Percentiles rank a stretch among this genome's conserved stretches.
phyloP scores from a whole-genome alignment of 345 rosid species.

The Abelmoschus esculentus region DNA sequence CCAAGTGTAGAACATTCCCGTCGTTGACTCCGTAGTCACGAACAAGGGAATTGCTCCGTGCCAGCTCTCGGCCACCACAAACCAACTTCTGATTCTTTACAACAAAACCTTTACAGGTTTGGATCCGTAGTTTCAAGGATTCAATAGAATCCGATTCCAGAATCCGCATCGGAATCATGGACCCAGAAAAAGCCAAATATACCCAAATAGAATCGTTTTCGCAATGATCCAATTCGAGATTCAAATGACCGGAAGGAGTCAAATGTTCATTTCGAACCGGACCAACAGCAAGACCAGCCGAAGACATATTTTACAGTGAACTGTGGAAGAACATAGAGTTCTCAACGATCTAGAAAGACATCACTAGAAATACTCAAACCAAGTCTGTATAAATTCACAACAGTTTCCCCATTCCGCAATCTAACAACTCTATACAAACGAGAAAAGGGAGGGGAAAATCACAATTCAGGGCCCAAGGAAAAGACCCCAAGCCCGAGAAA shows the following conservation, averaged over 20 bases:
- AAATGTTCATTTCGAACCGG: constrained; percentile 31
- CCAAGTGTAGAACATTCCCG: constrained; percentile 70
- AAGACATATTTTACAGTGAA: constrained; percentile 30
- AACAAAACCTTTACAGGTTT: constrained; percentile 58
- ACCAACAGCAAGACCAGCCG: constrained; percentile 44
- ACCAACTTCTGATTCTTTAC: constrained; percentile 67
- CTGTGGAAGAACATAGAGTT: not conserved
- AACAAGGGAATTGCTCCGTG: constrained; percentile 57
- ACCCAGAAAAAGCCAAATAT: constrained; percentile 32
- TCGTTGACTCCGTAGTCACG: constrained; percentile 62
- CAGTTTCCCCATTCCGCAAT: not conserved
- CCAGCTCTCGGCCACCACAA: constrained; percentile 60
- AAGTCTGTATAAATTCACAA: constrained; percentile 19
- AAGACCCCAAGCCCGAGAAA: not conserved
- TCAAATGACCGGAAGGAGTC: constrained; percentile 23
- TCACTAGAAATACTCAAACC: not conserved
- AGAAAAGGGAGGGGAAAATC: not conserved
- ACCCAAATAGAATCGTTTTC: constrained; percentile 45
- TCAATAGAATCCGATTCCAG: constrained; percentile 56
- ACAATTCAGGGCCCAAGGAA: not conserved
- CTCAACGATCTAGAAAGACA: not conserved
- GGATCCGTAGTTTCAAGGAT: constrained; percentile 64
- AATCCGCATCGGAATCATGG: constrained; percentile 44
- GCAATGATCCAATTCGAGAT: constrained; percentile 12
- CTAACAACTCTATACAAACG: not conserved